Evolutionary conservation across 768 basidiomycete species (phyloP), one percentile per base, ranked within the genome.

Genomic region (Trichaptum fuscoviolaceum): DNA sequence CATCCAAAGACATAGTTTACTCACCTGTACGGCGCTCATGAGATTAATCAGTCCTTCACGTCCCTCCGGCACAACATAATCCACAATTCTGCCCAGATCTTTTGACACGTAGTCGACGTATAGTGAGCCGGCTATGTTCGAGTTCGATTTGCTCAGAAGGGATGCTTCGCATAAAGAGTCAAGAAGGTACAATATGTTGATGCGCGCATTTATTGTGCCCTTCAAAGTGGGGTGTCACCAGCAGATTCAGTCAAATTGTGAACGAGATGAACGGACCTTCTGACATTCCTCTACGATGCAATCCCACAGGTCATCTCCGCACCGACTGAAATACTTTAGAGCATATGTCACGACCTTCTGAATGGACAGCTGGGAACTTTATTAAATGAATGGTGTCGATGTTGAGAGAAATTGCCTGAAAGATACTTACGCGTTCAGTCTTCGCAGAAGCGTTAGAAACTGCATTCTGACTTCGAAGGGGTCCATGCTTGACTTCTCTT

Each of bases 251-350:
- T 7, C 23, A 23, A 64, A 9, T 27, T 17, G 12, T 18, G 30
- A 12, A 20, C 15, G 42, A 15, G 15, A 15, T 25, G 60, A 67
- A 57, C 76, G 12, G 66, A 90, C 95, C 84, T 95, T 96, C 74
- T 91, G 88, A 69, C 90, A 93, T 78, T 96, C 93, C 73, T 96
- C 94, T 26, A 95, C 77, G 52, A 96, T 85, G 71, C 94, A 96
- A 70, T 96, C 94, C 95, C 95, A 96, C 12, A 96, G 76, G 75
- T 97, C 94, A 71, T 96, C 94, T 7, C 92, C 94, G 65, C 93
- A 95, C 66, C 84, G 84, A 6, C 89, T 81, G 64, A 90, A 95
- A 72, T 91, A 89, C 75, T 95, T 95, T 65, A 95, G 81, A 0
- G 93, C 92, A 71, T 88, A 96, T 9, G 84, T 82, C 35, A 96